Evolutionary conservation across 2,329 filamentous ascomycete genomes (phyloP).

Genomic region (Clonostachys rhizophaga): DNA sequence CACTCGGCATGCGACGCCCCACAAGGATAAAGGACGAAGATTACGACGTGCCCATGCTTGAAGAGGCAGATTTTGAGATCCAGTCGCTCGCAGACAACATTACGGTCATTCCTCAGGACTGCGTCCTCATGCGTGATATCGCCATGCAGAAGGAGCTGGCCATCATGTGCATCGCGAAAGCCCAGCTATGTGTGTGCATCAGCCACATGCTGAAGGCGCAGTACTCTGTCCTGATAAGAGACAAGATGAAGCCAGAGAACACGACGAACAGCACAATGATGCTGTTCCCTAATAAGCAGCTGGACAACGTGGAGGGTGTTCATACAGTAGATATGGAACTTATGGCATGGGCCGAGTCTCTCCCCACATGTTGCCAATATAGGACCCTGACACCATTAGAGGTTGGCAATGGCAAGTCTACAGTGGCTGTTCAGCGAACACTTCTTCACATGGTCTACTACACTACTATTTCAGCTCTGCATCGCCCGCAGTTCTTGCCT

Average conservation of each 20-base stretch:
- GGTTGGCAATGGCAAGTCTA: constrained; percentile 54
- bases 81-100: constrained; percentile 62
- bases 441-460: constrained; percentile 91
- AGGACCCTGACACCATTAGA: constrained; percentile 48
- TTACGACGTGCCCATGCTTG: constrained; percentile 89
- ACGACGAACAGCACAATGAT: constrained; percentile 79
- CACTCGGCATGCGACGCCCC: constrained; percentile 87
- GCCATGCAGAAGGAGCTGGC: constrained; percentile 75
- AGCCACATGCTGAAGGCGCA: constrained; percentile 86
- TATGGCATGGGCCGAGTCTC: constrained; percentile 67
- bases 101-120: constrained; percentile 63
- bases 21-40: constrained; percentile 91
- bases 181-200: constrained; percentile 83
- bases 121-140: constrained; percentile 65
- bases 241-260: constrained; percentile 72
- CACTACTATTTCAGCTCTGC: constrained; percentile 84
- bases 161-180: constrained; percentile 86
- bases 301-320: constrained; percentile 78
- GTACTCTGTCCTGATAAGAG: constrained; percentile 85
- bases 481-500: constrained; percentile 85
- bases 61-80: constrained; percentile 79
- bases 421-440: constrained; percentile 68
- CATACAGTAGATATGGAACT: constrained; percentile 75
- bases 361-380: constrained; percentile 71
- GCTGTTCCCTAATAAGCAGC: constrained; percentile 82